Conservation (phyloP, 1,139 yeast genomes). For the Geotrichum europaeum region DNA sequence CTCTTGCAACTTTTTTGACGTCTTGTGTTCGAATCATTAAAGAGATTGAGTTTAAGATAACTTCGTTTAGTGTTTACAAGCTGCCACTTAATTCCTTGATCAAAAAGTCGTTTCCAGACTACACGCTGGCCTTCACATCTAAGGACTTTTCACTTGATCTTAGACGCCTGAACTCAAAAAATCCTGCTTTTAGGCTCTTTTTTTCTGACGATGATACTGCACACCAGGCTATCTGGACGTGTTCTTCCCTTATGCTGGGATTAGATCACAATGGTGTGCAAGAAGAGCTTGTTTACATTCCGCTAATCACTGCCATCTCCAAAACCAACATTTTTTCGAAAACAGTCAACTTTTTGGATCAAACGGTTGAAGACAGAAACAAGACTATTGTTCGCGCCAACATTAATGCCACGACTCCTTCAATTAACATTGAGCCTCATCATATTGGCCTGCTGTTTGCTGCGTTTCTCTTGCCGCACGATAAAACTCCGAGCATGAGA, state of each 20-base stretch:
- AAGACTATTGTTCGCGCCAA: conserved; percentile 32
- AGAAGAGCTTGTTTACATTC: conserved; percentile 38
- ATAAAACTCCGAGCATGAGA: neutral
- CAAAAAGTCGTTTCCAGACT: neutral
- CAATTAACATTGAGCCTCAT: conserved; percentile 34
- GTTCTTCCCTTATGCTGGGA: conserved; percentile 36
- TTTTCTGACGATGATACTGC: conserved; percentile 35
- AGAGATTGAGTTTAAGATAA: conserved; percentile 33
- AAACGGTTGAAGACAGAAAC: conserved; percentile 22
- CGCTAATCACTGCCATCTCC: conserved; percentile 35
- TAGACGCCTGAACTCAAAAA: conserved; percentile 35
- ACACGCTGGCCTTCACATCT: conserved; percentile 28
- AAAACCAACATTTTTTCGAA: conserved; percentile 36
- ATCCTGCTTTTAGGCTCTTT: conserved; percentile 38
- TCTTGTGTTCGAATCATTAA: conserved; percentile 34
- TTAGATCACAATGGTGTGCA: conserved; percentile 28
- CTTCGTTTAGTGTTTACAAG: conserved; percentile 28
- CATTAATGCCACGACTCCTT: conserved; percentile 36
- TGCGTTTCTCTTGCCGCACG: conserved; percentile 15
- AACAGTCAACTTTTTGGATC: conserved; percentile 29
- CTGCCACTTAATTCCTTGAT: conserved; percentile 18
- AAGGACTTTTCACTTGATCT: conserved; percentile 37
- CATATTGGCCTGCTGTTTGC: conserved; percentile 31
- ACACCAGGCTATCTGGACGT: conserved; percentile 38
- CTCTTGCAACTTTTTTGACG: conserved; percentile 22